A percentile compares a stretch with the other conserved stretches of the same genome.
These are phyloP conservation scores for Crithidia expoeki DNA, from an alignment of 208 protist species.

Conservation along the genomic window DNA sequence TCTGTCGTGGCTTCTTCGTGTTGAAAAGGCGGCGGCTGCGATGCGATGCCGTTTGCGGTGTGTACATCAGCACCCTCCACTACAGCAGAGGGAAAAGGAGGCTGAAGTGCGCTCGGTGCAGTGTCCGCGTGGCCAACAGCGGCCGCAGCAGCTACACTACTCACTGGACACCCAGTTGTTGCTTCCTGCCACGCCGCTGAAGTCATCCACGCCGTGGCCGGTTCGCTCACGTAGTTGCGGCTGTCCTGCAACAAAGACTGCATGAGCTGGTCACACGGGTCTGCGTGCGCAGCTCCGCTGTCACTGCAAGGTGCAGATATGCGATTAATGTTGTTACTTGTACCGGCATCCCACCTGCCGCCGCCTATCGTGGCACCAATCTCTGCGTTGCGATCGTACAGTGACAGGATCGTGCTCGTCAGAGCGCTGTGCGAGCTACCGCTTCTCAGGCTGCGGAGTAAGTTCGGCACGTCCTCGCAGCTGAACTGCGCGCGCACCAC, in stretches of 20 bases:
- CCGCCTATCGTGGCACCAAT: constrained; percentile 5
- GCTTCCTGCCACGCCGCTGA: constrained; percentile 26
- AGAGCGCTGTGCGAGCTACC: background rate
- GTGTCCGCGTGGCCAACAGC: background rate
- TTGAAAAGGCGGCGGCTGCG: too few relatives aligned
- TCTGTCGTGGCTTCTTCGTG: too few relatives aligned
- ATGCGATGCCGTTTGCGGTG: background rate
- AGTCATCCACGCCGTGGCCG: constrained; percentile 38
- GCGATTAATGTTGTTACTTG: background rate
- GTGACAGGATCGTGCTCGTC: constrained; percentile 17
- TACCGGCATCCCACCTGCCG: background rate
- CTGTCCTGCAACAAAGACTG: constrained; percentile 36
- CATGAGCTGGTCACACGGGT: constrained; percentile 25
- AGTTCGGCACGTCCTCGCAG: constrained; percentile 11
- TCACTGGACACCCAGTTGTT: background rate
- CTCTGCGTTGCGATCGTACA: constrained; percentile 34
- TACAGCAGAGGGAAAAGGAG: too few relatives aligned
- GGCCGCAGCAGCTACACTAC: background rate
- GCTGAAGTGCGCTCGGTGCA: background rate
- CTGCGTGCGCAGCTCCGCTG: background rate
- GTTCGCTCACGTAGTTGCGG: constrained; percentile 21
- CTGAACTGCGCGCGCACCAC: constrained; percentile 23
- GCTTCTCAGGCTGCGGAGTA: constrained; percentile 33
- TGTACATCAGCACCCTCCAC: background rate
- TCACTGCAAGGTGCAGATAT: background rate